phyloP scores from a whole-genome alignment of 1,284 basidiomycete genomes.

The Phellopilus nigrolimitatus region DNA sequence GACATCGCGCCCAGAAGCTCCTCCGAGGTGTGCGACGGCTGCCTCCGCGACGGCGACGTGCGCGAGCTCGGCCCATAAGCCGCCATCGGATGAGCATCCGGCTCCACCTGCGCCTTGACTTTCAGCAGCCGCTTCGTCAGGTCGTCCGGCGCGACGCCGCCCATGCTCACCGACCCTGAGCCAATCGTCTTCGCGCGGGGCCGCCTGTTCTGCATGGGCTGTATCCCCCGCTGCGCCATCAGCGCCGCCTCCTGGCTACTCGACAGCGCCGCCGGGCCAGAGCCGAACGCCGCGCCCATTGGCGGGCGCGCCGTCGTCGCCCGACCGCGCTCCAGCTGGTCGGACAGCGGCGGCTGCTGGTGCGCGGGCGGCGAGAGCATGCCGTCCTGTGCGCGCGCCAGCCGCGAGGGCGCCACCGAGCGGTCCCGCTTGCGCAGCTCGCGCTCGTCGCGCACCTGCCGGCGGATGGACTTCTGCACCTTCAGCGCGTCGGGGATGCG shows the following conservation, averaged over 20 bases:
- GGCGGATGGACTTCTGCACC: conserved; percentile 72
- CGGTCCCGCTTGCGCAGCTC: conserved; percentile 51
- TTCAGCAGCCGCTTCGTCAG: conserved; percentile 52
- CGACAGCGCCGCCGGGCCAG: background rate
- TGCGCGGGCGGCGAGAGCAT: conserved; percentile 13
- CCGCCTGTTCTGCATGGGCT: conserved; percentile 36
- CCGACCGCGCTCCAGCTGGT: conserved; percentile 15
- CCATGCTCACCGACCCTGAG: conserved; percentile 29
- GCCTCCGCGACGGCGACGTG: conserved; percentile 1
- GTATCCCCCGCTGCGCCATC: conserved; percentile 19
- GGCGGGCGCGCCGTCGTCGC: background rate
- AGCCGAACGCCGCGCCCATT: conserved; percentile 1
- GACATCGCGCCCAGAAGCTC: background rate
- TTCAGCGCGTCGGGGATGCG: conserved; percentile 71
- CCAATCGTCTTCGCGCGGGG: conserved; percentile 45
- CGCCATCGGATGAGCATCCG: conserved; percentile 19
- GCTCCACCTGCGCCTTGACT: conserved; percentile 36
- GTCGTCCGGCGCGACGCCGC: conserved; percentile 48
- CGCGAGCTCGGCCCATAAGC: conserved; percentile 18
- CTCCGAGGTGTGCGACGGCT: background rate
- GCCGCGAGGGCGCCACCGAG: conserved; percentile 25
- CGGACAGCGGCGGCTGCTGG: conserved; percentile 3
- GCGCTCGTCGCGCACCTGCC: conserved; percentile 63
- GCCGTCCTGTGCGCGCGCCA: conserved; percentile 30
- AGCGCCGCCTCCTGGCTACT: conserved; percentile 18